Evolutionary conservation across 441 rosid species (phyloP).

Genomic region (Bocquillonia castaneifolia): DNA sequence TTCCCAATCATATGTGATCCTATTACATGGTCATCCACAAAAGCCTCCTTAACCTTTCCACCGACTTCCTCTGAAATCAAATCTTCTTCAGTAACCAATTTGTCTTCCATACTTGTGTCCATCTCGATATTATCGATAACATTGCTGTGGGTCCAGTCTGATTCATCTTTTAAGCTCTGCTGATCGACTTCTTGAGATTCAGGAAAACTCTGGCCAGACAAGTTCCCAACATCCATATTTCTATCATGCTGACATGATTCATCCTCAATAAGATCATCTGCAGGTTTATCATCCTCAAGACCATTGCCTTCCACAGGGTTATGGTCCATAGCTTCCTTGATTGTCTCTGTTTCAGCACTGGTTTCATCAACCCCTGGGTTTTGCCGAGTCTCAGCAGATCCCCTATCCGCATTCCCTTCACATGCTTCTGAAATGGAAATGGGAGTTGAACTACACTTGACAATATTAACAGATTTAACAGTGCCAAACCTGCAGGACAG

Average conservation of each 20-base stretch:
- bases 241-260: constrained; percentile 21
- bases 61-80: constrained; percentile 20
- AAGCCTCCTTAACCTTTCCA: constrained; percentile 26
- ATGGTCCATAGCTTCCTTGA: constrained; percentile 21
- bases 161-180: constrained; percentile 24
- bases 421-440: constrained; percentile 24
- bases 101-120: constrained; percentile 14
- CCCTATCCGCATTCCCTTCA: constrained; percentile 21
- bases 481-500: constrained; percentile 79
- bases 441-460: constrained; percentile 34
- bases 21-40: constrained; percentile 16
- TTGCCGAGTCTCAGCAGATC: constrained; percentile 20
- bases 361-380: constrained; percentile 23
- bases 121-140: constrained; percentile 15
- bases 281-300: constrained; percentile 26
- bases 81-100: constrained; percentile 20
- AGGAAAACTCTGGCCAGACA: constrained; percentile 5
- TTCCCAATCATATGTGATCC: constrained; percentile 30
- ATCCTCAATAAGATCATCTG: constrained; percentile 24
- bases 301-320: constrained; percentile 21
- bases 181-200: constrained; percentile 22
- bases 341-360: constrained; percentile 23
- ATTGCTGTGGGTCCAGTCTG: constrained; percentile 23
- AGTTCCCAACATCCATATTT: constrained; percentile 17
- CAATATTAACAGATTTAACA: constrained; percentile 63